Evolutionary conservation across 495 filamentous ascomycete species (phyloP), one percentile per base, ranked within the genome.

Genomic region (Monascus purpureus): DNA sequence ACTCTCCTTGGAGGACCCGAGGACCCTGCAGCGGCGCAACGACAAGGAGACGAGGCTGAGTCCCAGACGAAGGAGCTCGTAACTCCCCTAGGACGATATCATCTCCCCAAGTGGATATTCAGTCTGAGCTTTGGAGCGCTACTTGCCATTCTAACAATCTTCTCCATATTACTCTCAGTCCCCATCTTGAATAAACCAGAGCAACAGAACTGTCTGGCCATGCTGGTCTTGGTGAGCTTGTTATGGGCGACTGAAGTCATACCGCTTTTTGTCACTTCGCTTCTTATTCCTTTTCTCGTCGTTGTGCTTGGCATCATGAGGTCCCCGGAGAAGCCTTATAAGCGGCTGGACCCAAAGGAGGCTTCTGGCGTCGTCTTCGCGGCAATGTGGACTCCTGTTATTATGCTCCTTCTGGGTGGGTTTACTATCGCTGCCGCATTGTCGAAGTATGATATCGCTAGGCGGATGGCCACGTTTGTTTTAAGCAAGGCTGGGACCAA

Each of bases 351-450:
- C 14, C 68, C 83, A 1, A 81, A 82, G 42, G 67, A 70, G 16
- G 85, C 90, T 4, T 78, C 85, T 0, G 67, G 66, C 31, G 84
- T 78, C 46, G 75, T 94, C 22, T 95, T 96, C 43, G 62, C 82
- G 17, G 76, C 90, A 13, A 99, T 99, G 90, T 99, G 90, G 90
- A 95, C 87, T 7, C 86, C 92, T 0, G 90, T 96, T 19, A 99
- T 99, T 40, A 96, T 96, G 92, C 71, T 99, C 8, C 70, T 99
- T 13, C 75, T 99, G 13, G 90, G 90, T 41, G 90, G 90, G 6
- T 99, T 99, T 45, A 87, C 92, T 8, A 77, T 99, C 40, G 90
- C 90, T 7, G 90, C 90, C 0, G 90, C 92, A 0, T 57, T 99
- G 36, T 93, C 85, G 25, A 99, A 99, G 52, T 93, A 93, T 50